Conservation (phyloP, 495 filamentous ascomycete genomes). For the Pseudoneurospora amorphoporcata region DNA sequence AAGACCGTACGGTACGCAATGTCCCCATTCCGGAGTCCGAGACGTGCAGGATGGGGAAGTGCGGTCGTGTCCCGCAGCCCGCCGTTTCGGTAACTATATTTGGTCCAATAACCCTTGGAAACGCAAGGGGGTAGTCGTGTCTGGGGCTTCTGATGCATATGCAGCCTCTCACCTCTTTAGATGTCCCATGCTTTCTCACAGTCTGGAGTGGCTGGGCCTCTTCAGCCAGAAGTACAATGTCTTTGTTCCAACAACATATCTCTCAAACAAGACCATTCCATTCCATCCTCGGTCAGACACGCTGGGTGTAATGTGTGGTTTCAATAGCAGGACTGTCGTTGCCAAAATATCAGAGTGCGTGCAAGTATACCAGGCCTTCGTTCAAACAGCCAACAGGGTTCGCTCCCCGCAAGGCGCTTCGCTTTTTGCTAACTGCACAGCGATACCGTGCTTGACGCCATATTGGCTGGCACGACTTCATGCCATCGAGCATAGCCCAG, state of each 20-base stretch:
- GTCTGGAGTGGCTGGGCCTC: background rate
- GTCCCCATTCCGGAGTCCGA: constrained; percentile 11
- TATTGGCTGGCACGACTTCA: background rate
- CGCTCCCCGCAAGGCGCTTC: background rate
- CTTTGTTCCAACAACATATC: background rate
- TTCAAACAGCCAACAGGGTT: background rate
- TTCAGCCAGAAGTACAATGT: background rate
- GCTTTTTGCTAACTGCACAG: background rate
- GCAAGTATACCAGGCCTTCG: background rate
- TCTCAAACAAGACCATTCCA: background rate
- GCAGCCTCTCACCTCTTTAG: background rate
- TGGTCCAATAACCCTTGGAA: background rate
- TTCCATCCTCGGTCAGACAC: background rate
- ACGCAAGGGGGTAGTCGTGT: background rate
- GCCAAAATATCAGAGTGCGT: background rate
- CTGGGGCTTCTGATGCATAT: background rate
- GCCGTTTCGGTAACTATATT: background rate
- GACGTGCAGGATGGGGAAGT: constrained; percentile 23
- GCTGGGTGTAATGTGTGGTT: background rate
- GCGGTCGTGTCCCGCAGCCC: constrained; percentile 6
- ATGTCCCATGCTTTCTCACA: background rate
- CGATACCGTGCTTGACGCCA: background rate
- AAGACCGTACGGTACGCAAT: background rate
- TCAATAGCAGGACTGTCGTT: background rate
- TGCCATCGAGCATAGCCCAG: background rate